A percentile compares a stretch with the other conserved stretches of the same genome.
Evolutionary conservation across 1,139 yeast species (phyloP).

Genomic region (Blastobotrys serpentis): DNA sequence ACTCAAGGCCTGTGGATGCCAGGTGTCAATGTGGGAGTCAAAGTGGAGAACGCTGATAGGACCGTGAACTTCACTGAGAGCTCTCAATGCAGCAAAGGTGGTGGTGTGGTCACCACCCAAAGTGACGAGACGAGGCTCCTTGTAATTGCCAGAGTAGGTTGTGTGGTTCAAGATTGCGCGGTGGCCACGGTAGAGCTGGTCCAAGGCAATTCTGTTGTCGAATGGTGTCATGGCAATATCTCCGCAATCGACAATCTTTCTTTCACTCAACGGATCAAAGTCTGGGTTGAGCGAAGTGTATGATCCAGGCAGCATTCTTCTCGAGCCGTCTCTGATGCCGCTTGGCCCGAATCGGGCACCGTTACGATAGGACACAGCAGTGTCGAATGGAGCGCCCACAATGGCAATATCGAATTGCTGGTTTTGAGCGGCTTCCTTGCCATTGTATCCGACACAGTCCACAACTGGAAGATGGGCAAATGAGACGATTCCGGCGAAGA

Average conservation of each 20-base stretch:
- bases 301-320: slow-evolving; percentile 41
- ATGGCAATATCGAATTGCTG: slow-evolving; percentile 59
- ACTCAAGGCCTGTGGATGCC: slow-evolving; percentile 74
- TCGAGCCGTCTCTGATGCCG: slow-evolving; percentile 70
- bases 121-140: slow-evolving; percentile 55
- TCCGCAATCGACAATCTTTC: slow-evolving; percentile 70
- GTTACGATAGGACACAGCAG: slow-evolving; percentile 69
- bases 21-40: slow-evolving; percentile 71
- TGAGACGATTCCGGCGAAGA: slow-evolving; percentile 38
- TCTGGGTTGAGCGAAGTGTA: slow-evolving; percentile 55
- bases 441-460: slow-evolving; percentile 48
- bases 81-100: slow-evolving; percentile 64
- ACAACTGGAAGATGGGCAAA: slow-evolving; percentile 70
- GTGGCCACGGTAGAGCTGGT: slow-evolving; percentile 66
- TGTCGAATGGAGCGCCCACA: slow-evolving; percentile 77
- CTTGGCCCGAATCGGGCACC: slow-evolving; percentile 82
- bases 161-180: slow-evolving; percentile 37
- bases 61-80: slow-evolving; percentile 59
- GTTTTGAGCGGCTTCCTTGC: slow-evolving; percentile 27
- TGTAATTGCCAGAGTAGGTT: neutral
- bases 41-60: slow-evolving; percentile 66
- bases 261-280: slow-evolving; percentile 56
- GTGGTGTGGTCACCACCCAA: slow-evolving; percentile 81
- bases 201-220: slow-evolving; percentile 68
- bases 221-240: slow-evolving; percentile 80